Evolutionary conservation across 2,329 filamentous ascomycete species (phyloP), one percentile per base, ranked within the genome.

Genomic region (Chaetomiaceae sp.): DNA sequence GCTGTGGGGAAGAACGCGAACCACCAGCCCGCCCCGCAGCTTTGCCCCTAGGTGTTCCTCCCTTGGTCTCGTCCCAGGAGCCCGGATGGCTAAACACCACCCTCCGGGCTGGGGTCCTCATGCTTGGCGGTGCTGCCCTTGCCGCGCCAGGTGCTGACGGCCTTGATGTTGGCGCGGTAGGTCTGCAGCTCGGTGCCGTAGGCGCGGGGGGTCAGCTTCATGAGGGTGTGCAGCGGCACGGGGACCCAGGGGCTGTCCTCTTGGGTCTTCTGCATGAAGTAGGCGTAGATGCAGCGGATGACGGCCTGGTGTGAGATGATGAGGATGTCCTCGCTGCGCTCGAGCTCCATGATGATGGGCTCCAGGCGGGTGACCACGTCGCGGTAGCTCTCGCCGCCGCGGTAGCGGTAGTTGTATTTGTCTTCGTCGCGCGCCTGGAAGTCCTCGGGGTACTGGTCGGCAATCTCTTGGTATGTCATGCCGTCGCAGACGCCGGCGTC

Each of bases 331-430:
- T 97, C 93, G 60, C 86, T 89, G 56, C 93, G 83, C 70, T 99
- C 93, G 46, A 99, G 77, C 68, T 99, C 93, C 93, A 99, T 99
- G 72, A 99, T 99, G 70, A 99, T 99, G 55, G 93, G 93, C 66
- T 99, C 93, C 0, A 99, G 83, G 1, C 93, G 89, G 63, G 96
- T 97, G 35, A 99, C 93, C 1, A 99, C 92, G 64, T 99, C 93
- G 50, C 92, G 88, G 69, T 99, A 85, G 55, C 88, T 95, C 72
- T 99, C 93, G 48, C 93, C 93, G 56, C 93, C 93, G 5, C 93
- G 86, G 71, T 99, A 99, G 51, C 93, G 89, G 73, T 99, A 99
- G 74, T 99, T 97, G 81, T 97, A 97, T 71, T 99, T 99, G 76
- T 99, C 93, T 60, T 96, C 89, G 68, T 99, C 93, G 56, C 93